Evolutionary conservation across 306 rosid species (phyloP), one percentile per base, ranked within the genome.

Genomic region (Sesbania bispinosa): DNA sequence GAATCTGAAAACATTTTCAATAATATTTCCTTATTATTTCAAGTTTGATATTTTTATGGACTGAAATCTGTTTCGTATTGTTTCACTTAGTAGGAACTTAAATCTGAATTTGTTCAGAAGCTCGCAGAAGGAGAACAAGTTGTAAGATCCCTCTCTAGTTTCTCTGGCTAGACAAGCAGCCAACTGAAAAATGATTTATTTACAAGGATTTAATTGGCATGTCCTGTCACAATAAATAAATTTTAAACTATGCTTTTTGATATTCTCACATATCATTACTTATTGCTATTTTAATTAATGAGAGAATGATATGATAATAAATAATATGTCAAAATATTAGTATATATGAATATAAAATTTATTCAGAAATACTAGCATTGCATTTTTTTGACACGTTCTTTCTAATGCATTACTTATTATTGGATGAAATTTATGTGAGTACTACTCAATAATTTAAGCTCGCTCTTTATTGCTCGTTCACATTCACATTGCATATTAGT

Each of bases 101-200:
- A 55, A 90, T 73, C 75, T 86, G 57, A 90, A 90, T 72, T 71
- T 90, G 85, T 90, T 83, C 55, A 87, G 79, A 67, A 79, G 88
- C 82, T 86, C 88, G 57, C 65, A 54, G 6, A 39, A 5, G 3
- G 54, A 54, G 65, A 80, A 76, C 53, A 74, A 74, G 73, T 59
- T 50, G 97, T 90, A 80, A 86, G 94, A 73, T 45, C 10, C 59
- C 41, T 72, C 43, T 71, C 62, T 46, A 36, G 39, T 58, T 23
- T 51, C 38, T 55, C 76, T 69, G 67, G 43, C 64, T 7, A 35
- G 21, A 21, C 35, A 35, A 30, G 55, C 6, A 33, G 30, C 42
- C 29, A 48, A 47, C 23, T 47, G 58, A 77, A 77, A 71, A 18
- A 35, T 39, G n/a, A n/a, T n/a, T n/a, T n/a, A n/a, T n/a, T n/a